Percentiles rank a stretch among this genome's conserved stretches.
These are phyloP conservation scores for Sphaerulina musiva DNA, from an alignment of 2,329 filamentous ascomycete species.

Conservation along the genomic window DNA sequence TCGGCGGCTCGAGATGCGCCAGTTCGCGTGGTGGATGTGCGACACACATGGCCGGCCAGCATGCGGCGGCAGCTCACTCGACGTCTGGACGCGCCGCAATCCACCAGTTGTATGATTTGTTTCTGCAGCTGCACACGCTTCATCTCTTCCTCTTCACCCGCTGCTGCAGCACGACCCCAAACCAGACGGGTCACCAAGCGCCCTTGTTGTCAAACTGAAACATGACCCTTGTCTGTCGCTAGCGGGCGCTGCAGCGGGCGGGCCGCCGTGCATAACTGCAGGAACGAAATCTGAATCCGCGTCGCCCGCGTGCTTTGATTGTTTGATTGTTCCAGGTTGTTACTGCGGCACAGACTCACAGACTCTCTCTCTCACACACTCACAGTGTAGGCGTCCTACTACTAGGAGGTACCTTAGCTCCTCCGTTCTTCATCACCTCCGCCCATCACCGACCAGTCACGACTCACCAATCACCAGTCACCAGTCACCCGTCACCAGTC, in stretches of 20 bases:
- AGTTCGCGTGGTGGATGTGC: constrained; percentile 6
- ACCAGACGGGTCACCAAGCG: constrained; percentile 6
- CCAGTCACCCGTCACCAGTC: no score
- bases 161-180: constrained; percentile 9
- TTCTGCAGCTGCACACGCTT: constrained; percentile 6
- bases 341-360: no score
- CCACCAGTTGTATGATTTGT: constrained; percentile 1
- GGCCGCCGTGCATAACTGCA: constrained; percentile 6
- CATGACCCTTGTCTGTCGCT: not conserved
- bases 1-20: constrained; percentile 9
- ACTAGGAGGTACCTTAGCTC: no score
- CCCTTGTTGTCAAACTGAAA: constrained; percentile 9
- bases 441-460: no score
- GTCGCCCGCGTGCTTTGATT: constrained; percentile 2
- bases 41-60: constrained; percentile 11
- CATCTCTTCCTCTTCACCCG: no score
- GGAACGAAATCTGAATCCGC: not conserved
- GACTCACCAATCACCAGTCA: no score
- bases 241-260: not conserved
- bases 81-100: not conserved
- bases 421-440: no score
- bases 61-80: not conserved
- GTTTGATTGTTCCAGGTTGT: no score
- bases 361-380: no score
- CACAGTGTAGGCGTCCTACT: not conserved